Evolutionary conservation across 164 flowering plant genomes (phyloP).

Genomic region (Kalanchoe fedtschenkoi): DNA sequence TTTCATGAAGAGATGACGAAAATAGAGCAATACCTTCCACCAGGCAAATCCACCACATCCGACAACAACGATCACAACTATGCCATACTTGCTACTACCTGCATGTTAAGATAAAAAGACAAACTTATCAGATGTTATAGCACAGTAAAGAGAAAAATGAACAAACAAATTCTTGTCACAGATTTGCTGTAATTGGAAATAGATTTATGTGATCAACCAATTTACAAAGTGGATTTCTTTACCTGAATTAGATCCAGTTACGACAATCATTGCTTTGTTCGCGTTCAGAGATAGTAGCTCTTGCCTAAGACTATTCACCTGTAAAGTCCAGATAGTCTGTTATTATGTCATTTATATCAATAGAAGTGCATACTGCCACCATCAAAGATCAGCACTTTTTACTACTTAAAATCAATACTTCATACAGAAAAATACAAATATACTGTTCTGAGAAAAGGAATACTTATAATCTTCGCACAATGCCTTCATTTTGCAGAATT

Average conservation of each 20-base stretch:
- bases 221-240: neutral
- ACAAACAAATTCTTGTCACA: no score
- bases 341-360: neutral
- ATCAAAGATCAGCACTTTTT: neutral
- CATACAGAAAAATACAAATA: neutral
- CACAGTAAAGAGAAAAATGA: neutral
- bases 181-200: no score
- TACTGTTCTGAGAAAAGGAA: no score
- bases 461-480: neutral
- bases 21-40: slow-evolving; percentile 18
- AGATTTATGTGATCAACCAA: neutral
- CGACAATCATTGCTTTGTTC: slow-evolving; percentile 48
- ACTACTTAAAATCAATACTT: neutral
- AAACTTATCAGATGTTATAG: neutral
- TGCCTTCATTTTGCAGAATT: neutral
- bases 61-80: slow-evolving; percentile 42
- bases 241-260: slow-evolving; percentile 54
- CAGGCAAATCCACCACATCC: slow-evolving; percentile 55
- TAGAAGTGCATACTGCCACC: neutral
- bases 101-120: slow-evolving; percentile 14
- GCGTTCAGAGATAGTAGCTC: slow-evolving; percentile 58
- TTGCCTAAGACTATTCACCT: slow-evolving; percentile 61
- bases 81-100: slow-evolving; percentile 48
- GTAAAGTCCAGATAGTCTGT: slow-evolving; percentile 8
- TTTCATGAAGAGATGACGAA: neutral